These are phyloP conservation scores for Lactarius tabidus DNA, from an alignment of 768 basidiomycete species.

Conservation along the genomic window DNA sequence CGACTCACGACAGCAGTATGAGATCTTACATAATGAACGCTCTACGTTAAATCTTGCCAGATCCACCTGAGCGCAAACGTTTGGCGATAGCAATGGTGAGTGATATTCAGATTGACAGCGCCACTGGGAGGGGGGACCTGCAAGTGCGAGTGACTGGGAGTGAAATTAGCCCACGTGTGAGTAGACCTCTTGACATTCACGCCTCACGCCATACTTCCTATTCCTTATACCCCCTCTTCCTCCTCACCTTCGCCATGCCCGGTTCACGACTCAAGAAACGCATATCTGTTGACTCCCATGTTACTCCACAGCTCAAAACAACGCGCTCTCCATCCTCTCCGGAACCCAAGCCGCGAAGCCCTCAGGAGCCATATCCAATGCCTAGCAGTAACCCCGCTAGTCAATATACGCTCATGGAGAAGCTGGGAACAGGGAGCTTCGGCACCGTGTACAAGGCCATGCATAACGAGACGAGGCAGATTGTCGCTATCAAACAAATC, in stretches of 20 bases:
- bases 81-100: background rate
- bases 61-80: background rate
- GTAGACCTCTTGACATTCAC: slow-evolving; percentile 3
- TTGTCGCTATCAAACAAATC: slow-evolving; percentile 98
- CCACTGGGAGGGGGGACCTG: background rate
- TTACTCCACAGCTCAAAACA: slow-evolving; percentile 39
- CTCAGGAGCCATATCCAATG: slow-evolving; percentile 60
- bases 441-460: slow-evolving; percentile 97
- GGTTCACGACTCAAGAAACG: slow-evolving; percentile 19
- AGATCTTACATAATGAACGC: background rate
- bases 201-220: slow-evolving; percentile 5
- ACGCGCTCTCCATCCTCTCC: slow-evolving; percentile 50
- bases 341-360: slow-evolving; percentile 38
- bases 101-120: background rate
- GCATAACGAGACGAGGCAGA: slow-evolving; percentile 89
- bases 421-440: slow-evolving; percentile 96
- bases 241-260: slow-evolving; percentile 13
- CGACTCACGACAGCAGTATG: background rate
- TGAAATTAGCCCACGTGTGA: slow-evolving; percentile 14
- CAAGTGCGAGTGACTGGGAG: background rate
- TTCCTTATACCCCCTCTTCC: background rate
- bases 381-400: slow-evolving; percentile 79
- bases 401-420: slow-evolving; percentile 90
- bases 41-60: background rate
- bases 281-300: slow-evolving; percentile 21